phyloP scores from a whole-genome alignment of 345 rosid species.

The Syzygium grande region DNA sequence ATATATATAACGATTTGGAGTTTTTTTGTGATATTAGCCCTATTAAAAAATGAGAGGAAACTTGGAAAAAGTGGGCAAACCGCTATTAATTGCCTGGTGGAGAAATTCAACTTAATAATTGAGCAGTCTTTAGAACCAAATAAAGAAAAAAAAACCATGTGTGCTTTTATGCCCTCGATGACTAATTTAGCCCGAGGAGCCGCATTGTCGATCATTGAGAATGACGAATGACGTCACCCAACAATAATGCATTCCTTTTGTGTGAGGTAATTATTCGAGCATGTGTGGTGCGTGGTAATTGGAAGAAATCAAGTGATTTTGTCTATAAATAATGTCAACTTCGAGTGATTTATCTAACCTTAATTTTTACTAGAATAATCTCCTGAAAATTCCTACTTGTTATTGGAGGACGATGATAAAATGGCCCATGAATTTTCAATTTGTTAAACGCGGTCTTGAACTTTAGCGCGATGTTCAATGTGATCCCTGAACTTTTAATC shows the following conservation, averaged over 20 bases:
- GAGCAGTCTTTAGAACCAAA: neutral
- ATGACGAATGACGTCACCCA: neutral
- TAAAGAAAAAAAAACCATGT: neutral
- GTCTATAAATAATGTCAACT: neutral
- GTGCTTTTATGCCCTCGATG: neutral
- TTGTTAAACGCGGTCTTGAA: too few relatives aligned
- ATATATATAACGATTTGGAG: too few relatives aligned
- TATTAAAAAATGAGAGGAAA: neutral
- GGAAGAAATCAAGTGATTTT: neutral
- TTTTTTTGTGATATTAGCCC: too few relatives aligned
- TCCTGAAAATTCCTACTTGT: neutral
- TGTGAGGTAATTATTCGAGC: neutral
- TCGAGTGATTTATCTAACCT: neutral
- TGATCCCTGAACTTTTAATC: too few relatives aligned
- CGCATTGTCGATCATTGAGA: neutral
- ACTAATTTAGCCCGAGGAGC: neutral
- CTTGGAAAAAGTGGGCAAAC: neutral
- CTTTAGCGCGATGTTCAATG: too few relatives aligned
- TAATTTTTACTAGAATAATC: neutral
- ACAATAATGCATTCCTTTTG: neutral
- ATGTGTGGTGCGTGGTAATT: neutral
- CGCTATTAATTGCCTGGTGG: neutral
- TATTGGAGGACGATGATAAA: neutral
- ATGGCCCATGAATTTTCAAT: too few relatives aligned
- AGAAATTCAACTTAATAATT: neutral